Conservation (phyloP, 2,329 filamentous ascomycete genomes). For the Diplodia corticola region DNA sequence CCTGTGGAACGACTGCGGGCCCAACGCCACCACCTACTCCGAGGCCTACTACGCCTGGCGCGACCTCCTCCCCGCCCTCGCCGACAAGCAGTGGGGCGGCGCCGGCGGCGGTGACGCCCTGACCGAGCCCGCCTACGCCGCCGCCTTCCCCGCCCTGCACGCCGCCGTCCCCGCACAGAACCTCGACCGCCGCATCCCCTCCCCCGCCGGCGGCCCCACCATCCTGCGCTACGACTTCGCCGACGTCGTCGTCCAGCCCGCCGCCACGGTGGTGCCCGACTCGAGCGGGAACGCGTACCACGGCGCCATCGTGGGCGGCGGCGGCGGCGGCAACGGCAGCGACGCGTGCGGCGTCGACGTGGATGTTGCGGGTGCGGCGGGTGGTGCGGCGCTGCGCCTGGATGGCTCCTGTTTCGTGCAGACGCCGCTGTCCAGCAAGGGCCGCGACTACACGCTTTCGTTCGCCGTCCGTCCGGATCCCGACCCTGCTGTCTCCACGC, state of each 20-base stretch:
- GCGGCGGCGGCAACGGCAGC: neutral
- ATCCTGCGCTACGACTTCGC: conserved; percentile 42
- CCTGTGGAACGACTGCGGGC: conserved; percentile 51
- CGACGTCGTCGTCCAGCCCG: neutral
- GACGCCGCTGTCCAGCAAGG: conserved; percentile 56
- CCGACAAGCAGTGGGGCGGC: conserved; percentile 46
- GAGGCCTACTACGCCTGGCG: conserved; percentile 52
- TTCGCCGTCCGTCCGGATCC: conserved; percentile 41
- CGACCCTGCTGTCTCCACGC: conserved; percentile 35
- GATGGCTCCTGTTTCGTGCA: conserved; percentile 43
- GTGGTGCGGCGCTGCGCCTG: conserved; percentile 38
- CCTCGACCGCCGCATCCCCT: conserved; percentile 39
- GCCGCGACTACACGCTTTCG: conserved; percentile 57
- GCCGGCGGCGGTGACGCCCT: no score
- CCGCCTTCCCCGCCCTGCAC: conserved; percentile 28
- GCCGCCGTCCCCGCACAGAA: conserved; percentile 49
- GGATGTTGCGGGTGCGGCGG: no score
- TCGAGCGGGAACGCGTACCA: conserved; percentile 45
- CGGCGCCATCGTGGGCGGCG: conserved; percentile 31
- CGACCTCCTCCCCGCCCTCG: conserved; percentile 47
- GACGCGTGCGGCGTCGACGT: conserved; percentile 35
- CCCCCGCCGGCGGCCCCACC: conserved; percentile 25
- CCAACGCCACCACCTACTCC: conserved; percentile 50
- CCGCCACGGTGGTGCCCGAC: conserved; percentile 33
- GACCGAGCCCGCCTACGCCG: conserved; percentile 15